Evolutionary conservation across 202 grass and related monocot genomes (phyloP).

Genomic region (Setaria viridis): DNA sequence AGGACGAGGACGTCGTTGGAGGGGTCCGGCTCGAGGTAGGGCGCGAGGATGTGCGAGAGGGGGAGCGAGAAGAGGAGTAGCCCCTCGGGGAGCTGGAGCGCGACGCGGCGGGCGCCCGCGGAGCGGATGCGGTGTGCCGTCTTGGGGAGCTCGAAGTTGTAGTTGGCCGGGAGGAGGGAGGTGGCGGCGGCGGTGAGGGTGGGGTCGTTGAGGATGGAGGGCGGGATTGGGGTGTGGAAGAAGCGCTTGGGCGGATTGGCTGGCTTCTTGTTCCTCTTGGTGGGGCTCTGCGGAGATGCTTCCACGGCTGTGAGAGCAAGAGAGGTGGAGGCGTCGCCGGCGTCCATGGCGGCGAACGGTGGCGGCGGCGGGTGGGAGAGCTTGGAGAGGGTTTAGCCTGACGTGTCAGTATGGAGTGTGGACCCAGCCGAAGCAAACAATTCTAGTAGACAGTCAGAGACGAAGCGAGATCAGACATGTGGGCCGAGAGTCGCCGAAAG

Average conservation of each 20-base stretch:
- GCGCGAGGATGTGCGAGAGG: slow-evolving; percentile 74
- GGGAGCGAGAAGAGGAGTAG: slow-evolving; percentile 93
- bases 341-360: slow-evolving; percentile 55
- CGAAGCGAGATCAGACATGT: not conserved
- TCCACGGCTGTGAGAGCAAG: slow-evolving; percentile 38
- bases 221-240: slow-evolving; percentile 81
- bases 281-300: slow-evolving; percentile 24
- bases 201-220: slow-evolving; percentile 76
- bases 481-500: not conserved
- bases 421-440: not conserved
- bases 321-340: slow-evolving; percentile 44
- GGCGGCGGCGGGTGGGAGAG: slow-evolving; percentile 20
- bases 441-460: too few species aligned
- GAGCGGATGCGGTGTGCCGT: slow-evolving; percentile 84
- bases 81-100: slow-evolving; percentile 88
- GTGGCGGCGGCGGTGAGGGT: slow-evolving; percentile 69
- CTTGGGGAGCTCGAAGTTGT: slow-evolving; percentile 94
- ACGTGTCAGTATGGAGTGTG: not conserved
- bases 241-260: slow-evolving; percentile 68
- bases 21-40: slow-evolving; percentile 54
- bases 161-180: slow-evolving; percentile 69
- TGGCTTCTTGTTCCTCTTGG: slow-evolving; percentile 41
- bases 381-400: slow-evolving; percentile 31
- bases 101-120: slow-evolving; percentile 60
- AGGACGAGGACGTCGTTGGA: slow-evolving; percentile 82